Base-by-base conservation (phyloP, 225 moss, liverwort and hornwort genomes). In the Straminergon stramineum region DNA sequence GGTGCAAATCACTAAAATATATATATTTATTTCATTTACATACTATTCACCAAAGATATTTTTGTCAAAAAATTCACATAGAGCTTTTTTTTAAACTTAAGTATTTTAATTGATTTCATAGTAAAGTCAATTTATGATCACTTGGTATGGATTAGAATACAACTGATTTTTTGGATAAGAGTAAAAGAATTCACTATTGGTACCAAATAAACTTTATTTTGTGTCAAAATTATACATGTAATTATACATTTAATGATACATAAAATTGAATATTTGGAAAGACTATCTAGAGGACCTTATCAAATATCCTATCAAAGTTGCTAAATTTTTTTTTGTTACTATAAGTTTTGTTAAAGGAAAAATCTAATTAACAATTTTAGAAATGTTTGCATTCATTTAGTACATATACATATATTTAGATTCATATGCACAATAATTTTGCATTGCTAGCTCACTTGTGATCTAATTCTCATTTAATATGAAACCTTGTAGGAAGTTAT, bases 401-500 rank as follows among this genome's bases (percentile, higher is more conserved):
- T 35, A 75, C 26, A 1, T 5, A 9, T 10, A 37, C 13, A 10
- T 9, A 20, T 37, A 5, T 75, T 61, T 19, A 26, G 7, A 61
- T 13, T 14, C 9, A 52, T 22, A 53, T 62, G 11, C 6, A 7
- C 32, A 62, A 63, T 32, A 15, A 13, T 34, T 48, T 63, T 82
- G 21, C 10, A 43, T 45, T 82, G 2, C 22, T 31, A 21, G 15
- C 2, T 18, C 2, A 30, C 2, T 68, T 68, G 11, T 26, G 5
- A 74, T 43, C 3, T 39, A 65, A 74, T 24, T 12, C 0, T 41
- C 22, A 19, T 62, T 23, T 31, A 14, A 24, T 41, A 51, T 5
- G 4, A n/a, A 43, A 75, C 8, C 12, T 53, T 92, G 6, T 37
- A 94, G 94, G 93, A 94, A 45, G 70, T 8, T 41, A 52, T 88